These are phyloP conservation scores for Malassezia pachydermatis DNA, from an alignment of 1,284 basidiomycete species.

Conservation along the genomic window DNA sequence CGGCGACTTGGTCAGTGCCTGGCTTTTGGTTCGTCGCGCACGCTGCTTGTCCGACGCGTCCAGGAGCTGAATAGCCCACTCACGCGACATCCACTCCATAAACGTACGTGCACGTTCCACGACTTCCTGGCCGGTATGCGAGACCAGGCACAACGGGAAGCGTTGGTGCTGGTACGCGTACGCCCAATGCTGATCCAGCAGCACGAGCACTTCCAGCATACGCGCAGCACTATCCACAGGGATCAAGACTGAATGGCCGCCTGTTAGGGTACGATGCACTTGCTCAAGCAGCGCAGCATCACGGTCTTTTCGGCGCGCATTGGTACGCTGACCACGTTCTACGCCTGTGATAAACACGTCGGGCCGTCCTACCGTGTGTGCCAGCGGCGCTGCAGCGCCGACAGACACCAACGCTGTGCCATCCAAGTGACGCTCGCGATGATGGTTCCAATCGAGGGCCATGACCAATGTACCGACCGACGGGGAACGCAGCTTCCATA, in stretches of 20 bases:
- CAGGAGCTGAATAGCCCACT: constrained; percentile 54
- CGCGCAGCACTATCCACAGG: constrained; percentile 90
- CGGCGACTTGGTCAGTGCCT: constrained; percentile 22
- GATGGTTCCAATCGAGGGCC: constrained; percentile 92
- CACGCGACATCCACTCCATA: constrained; percentile 97
- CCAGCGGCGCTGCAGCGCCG: constrained; percentile 5
- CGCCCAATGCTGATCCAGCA: constrained; percentile 96
- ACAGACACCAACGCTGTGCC: constrained; percentile 60
- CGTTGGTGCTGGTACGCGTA: constrained; percentile 59
- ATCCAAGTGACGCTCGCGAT: constrained; percentile 87
- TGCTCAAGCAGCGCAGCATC: constrained; percentile 56
- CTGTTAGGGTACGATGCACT: constrained; percentile 80
- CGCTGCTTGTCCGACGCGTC: constrained; percentile 23
- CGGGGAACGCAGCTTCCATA: constrained; percentile 96
- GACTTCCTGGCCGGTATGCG: constrained; percentile 83
- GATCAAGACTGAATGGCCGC: constrained; percentile 66
- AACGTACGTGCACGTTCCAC: constrained; percentile 85
- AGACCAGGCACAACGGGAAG: constrained; percentile 69
- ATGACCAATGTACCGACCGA: constrained; percentile 91
- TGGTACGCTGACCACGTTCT: constrained; percentile 63
- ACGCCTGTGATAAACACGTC: constrained; percentile 80
- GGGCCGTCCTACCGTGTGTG: constrained; percentile 35
- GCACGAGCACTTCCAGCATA: constrained; percentile 79
- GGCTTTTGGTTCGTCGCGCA: background rate
- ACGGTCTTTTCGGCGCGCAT: constrained; percentile 78